Percentiles rank a stretch among this genome's conserved stretches.
phyloP scores from a whole-genome alignment of 2,329 filamentous ascomycete species.

The Metarhizium humberi region DNA sequence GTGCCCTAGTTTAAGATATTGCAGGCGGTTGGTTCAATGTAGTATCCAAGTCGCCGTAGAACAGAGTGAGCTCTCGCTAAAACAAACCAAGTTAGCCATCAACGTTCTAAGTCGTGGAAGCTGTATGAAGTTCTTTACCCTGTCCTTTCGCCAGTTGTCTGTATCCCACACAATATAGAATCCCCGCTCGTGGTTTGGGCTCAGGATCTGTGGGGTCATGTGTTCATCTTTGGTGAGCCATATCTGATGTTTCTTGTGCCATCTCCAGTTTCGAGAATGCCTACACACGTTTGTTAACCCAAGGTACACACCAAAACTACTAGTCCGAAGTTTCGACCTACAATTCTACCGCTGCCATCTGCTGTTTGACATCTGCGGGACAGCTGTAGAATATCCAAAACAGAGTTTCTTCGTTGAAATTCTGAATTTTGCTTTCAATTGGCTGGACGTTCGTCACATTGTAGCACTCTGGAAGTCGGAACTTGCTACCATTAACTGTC shows the following conservation, averaged over 20 bases:
- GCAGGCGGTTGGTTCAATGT: constrained; percentile 24
- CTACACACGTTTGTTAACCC: constrained; percentile 23
- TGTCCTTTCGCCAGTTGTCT: constrained; percentile 51
- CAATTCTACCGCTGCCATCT: constrained; percentile 54
- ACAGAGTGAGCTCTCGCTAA: constrained; percentile 50
- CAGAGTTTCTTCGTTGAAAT: constrained; percentile 59
- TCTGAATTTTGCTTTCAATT: constrained; percentile 55
- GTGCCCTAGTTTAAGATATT: constrained; percentile 13
- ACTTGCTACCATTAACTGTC: constrained; percentile 39
- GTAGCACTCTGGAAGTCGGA: constrained; percentile 56
- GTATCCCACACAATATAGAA: constrained; percentile 61
- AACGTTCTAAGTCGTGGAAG: constrained; percentile 8
- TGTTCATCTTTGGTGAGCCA: constrained; percentile 62
- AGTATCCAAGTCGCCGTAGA: constrained; percentile 54
- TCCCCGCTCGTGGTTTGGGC: constrained; percentile 50
- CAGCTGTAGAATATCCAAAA: constrained; percentile 64
- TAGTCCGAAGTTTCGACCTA: constrained; percentile 24
- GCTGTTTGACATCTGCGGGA: constrained; percentile 52
- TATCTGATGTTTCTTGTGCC: constrained; percentile 57
- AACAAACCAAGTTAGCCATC: constrained; percentile 4
- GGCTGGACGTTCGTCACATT: constrained; percentile 57
- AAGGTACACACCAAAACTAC: neutral
- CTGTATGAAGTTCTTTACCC: constrained; percentile 48
- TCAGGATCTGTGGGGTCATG: constrained; percentile 52
- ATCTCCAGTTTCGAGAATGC: constrained; percentile 56